These are phyloP conservation scores for Sutorius eximius DNA, from an alignment of 1,284 basidiomycete genomes.

Conservation along the genomic window DNA sequence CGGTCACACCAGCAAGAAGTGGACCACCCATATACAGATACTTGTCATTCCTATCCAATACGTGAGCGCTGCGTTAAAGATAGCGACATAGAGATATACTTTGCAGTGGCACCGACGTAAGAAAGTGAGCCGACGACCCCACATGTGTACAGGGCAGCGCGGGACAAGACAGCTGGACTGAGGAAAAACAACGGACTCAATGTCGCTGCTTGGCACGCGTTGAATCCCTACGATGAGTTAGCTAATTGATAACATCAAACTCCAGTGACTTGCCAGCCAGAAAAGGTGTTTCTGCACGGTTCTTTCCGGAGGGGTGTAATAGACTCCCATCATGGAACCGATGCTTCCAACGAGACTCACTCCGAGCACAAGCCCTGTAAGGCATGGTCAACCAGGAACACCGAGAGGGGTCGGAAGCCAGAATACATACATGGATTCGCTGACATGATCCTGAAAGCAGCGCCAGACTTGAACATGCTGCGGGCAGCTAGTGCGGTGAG, in stretches of 20 bases:
- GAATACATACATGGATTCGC: slow-evolving; percentile 74
- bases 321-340: slow-evolving; percentile 77
- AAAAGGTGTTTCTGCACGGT: slow-evolving; percentile 72
- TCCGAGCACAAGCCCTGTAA: slow-evolving; percentile 76
- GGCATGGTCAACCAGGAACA: slow-evolving; percentile 1
- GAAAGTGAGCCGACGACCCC: slow-evolving; percentile 83
- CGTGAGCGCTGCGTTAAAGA: slow-evolving; percentile 1
- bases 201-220: slow-evolving; percentile 82
- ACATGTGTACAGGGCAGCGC: slow-evolving; percentile 86
- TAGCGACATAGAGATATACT: slow-evolving; percentile 40
- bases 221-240: slow-evolving; percentile 63
- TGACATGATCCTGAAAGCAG: slow-evolving; percentile 78
- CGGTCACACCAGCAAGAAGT: slow-evolving; percentile 81
- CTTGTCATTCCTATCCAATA: slow-evolving; percentile 66
- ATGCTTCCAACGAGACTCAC: slow-evolving; percentile 77
- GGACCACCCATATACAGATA: slow-evolving; percentile 86
- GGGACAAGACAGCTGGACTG: slow-evolving; percentile 81
- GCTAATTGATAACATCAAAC: slow-evolving; percentile 1
- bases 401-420: background rate
- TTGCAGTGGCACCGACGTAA: slow-evolving; percentile 88
- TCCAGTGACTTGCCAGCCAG: slow-evolving; percentile 60
- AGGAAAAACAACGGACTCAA: slow-evolving; percentile 85
- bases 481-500: slow-evolving; percentile 80
- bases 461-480: slow-evolving; percentile 73
- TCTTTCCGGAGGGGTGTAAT: slow-evolving; percentile 73